Conservation (phyloP, 495 filamentous ascomycete genomes). For the Friedmanniomyces endolithicus region DNA sequence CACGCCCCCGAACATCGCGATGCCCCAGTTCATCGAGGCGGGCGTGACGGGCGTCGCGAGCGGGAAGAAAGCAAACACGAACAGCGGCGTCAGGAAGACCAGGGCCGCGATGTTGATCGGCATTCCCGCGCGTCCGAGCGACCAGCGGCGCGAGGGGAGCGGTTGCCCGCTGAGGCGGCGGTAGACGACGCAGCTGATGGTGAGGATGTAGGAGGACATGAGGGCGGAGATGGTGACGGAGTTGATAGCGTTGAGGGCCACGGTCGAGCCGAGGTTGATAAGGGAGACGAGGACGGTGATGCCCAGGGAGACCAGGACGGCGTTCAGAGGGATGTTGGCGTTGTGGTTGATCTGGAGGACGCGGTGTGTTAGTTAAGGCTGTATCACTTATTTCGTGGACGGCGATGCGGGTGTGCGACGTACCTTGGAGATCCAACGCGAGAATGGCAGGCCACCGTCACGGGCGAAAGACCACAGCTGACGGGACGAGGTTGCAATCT, state of each 20-base stretch:
- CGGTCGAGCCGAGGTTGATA: constrained; percentile 9
- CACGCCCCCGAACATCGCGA: neutral
- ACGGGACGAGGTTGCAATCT: constrained; percentile 9
- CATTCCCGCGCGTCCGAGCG: neutral
- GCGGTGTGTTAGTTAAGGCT: too few relatives aligned
- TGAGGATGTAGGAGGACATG: constrained; percentile 8
- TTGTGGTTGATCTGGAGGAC: too few relatives aligned
- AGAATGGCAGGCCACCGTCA: constrained; percentile 10
- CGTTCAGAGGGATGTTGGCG: neutral
- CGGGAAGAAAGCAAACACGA: constrained; percentile 5
- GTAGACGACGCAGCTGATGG: neutral
- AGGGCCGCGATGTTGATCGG: neutral
- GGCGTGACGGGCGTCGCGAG: neutral
- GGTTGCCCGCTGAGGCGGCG: neutral
- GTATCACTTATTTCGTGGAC: too few relatives aligned
- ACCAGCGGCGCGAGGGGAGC: neutral
- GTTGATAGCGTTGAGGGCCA: constrained; percentile 12
- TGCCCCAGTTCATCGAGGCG: constrained; percentile 2
- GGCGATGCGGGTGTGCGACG: too few relatives aligned
- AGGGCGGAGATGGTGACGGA: constrained; percentile 2
- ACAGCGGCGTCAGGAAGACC: constrained; percentile 3
- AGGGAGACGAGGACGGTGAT: constrained; percentile 3
- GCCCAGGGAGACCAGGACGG: constrained; percentile 1
- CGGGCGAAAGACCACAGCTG: constrained; percentile 14
- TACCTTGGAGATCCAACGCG: neutral